Evolutionary conservation across 1,284 basidiomycete species (phyloP).

Genomic region (Athelia sp.): DNA sequence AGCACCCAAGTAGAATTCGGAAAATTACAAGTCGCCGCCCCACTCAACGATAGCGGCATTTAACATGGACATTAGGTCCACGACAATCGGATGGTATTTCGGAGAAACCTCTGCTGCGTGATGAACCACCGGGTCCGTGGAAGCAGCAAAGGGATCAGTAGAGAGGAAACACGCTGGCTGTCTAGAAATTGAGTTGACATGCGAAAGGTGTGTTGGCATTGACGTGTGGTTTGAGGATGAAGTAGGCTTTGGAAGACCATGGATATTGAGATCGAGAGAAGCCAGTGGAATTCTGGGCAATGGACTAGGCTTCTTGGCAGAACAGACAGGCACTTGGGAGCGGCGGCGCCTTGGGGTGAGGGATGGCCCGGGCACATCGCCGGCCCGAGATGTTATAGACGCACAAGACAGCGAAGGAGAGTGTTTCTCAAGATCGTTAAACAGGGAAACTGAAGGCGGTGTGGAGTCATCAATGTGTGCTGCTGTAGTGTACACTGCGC

Average conservation of each 20-base stretch:
- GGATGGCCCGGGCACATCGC: too few species aligned
- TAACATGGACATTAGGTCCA: not conserved
- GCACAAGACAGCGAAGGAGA: too few species aligned
- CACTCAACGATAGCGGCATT: not conserved
- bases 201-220: not conserved
- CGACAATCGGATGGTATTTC: not conserved
- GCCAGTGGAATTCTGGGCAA: not conserved
- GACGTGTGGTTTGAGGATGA: not conserved
- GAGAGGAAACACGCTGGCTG: not conserved
- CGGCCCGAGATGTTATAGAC: too few species aligned
- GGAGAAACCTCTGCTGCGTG: not conserved
- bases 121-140: not conserved
- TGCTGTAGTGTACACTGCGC: not conserved
- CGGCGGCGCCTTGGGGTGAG: too few species aligned
- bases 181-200: not conserved
- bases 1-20: not conserved
- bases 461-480: not conserved
- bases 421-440: not conserved
- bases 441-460: not conserved
- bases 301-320: not conserved
- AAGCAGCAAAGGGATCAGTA: not conserved
- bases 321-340: too few species aligned
- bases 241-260: not conserved
- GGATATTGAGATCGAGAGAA: slow-evolving; percentile 1
- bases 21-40: not conserved